Evolutionary conservation across 495 filamentous ascomycete genomes (phyloP).

Genomic region (Hyphodiscus hymeniophilus): DNA sequence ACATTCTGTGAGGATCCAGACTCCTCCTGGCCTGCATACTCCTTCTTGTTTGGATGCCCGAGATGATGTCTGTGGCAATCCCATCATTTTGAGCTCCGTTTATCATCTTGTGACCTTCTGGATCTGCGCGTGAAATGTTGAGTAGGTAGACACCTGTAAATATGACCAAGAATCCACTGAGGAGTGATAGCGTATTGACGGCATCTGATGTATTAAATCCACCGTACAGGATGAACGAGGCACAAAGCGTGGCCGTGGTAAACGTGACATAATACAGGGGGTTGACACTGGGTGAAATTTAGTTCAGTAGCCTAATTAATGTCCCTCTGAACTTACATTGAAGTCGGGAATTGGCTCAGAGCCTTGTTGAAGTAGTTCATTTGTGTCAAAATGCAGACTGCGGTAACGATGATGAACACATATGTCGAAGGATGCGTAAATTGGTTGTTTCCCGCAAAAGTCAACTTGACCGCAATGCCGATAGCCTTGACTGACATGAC

Average conservation of each 20-base stretch:
- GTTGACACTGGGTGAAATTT: conserved; percentile 61
- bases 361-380: conserved; percentile 99
- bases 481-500: conserved; percentile 99
- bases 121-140: conserved; percentile 86
- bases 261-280: conserved; percentile 99
- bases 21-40: conserved; percentile 82
- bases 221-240: conserved; percentile 94
- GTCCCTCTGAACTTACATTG: conserved; percentile 56
- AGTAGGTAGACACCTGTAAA: conserved; percentile 96
- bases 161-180: conserved; percentile 92
- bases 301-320: not conserved
- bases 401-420: conserved; percentile 88
- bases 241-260: conserved; percentile 87
- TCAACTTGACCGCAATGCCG: conserved; percentile 92
- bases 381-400: conserved; percentile 90
- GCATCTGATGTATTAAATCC: conserved; percentile 95
- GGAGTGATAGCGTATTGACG: conserved; percentile 86
- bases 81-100: conserved; percentile 61
- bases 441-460: conserved; percentile 85
- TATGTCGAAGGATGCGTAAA: conserved; percentile 91
- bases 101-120: conserved; percentile 63
- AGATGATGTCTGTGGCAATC: conserved; percentile 83
- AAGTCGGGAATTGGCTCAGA: conserved; percentile 90
- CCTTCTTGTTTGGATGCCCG: conserved; percentile 77
- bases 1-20: conserved; percentile 36